Percentiles rank a stretch among this genome's conserved stretches.
phyloP scores from a whole-genome alignment of 768 basidiomycete genomes.

The Strobilomyces dryophilus region DNA sequence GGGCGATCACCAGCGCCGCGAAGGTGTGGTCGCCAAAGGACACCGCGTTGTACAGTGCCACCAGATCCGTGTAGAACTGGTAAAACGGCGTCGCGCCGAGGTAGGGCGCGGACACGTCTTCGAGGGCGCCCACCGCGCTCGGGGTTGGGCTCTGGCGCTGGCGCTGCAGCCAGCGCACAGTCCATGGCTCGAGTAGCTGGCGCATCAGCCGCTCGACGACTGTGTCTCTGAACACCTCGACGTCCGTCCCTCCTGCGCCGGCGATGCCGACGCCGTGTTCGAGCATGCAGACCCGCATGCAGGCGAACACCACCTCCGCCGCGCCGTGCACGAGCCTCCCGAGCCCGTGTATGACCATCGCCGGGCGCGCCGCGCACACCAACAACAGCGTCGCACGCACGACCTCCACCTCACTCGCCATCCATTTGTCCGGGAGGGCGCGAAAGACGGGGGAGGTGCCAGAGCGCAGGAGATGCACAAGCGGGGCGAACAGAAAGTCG shows the following conservation, averaged over 20 bases:
- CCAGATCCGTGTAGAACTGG: conserved; percentile 90
- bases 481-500: conserved; percentile 67
- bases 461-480: conserved; percentile 80
- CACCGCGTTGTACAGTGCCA: conserved; percentile 85
- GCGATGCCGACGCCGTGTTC: conserved; percentile 60
- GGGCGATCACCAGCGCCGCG: conserved; percentile 67
- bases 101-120: conserved; percentile 51
- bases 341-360: conserved; percentile 42
- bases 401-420: conserved; percentile 74
- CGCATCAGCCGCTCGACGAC: conserved; percentile 57
- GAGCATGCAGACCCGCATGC: conserved; percentile 96
- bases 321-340: conserved; percentile 26
- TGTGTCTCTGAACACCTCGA: conserved; percentile 78
- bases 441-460: conserved; percentile 69
- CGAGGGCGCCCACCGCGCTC: conserved; percentile 37
- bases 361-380: conserved; percentile 45
- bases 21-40: conserved; percentile 84
- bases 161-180: neutral
- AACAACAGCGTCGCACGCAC: conserved; percentile 66
- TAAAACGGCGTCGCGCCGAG: conserved; percentile 78
- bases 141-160: neutral
- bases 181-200: conserved; percentile 58
- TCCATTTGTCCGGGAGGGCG: conserved; percentile 65
- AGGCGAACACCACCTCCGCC: conserved; percentile 53
- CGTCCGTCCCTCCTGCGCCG: conserved; percentile 16